phyloP scores from a whole-genome alignment of 2,329 filamentous ascomycete species.

The Juglanconis oblonga region DNA sequence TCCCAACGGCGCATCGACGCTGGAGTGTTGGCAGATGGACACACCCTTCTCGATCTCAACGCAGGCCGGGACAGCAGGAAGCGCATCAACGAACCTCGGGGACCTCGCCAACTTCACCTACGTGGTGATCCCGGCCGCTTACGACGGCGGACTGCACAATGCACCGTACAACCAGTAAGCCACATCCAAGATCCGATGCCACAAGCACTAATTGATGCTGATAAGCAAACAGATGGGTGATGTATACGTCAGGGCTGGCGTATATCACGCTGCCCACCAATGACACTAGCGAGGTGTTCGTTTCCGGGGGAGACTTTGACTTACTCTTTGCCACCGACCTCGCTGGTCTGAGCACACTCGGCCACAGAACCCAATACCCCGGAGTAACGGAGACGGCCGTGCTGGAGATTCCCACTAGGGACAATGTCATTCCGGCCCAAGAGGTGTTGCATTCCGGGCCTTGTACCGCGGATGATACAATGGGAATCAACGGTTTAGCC shows the following conservation, averaged over 20 bases:
- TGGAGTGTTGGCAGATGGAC: too few relatives aligned
- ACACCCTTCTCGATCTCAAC: too few relatives aligned
- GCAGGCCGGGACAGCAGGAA: too few relatives aligned
- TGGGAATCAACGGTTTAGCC: not conserved
- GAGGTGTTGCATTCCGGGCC: slow-evolving; percentile 37
- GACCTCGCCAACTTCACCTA: too few relatives aligned
- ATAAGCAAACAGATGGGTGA: slow-evolving; percentile 27
- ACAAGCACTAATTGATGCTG: too few relatives aligned
- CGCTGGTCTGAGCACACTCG: slow-evolving; percentile 32
- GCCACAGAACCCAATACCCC: slow-evolving; percentile 40
- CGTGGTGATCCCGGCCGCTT: too few relatives aligned
- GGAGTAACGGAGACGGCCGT: slow-evolving; percentile 34
- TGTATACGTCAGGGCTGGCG: slow-evolving; percentile 37
- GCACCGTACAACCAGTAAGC: too few relatives aligned
- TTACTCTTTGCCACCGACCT: slow-evolving; percentile 42
- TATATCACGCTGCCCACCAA: slow-evolving; percentile 39
- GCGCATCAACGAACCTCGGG: too few relatives aligned
- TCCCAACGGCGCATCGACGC: too few relatives aligned
- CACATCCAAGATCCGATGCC: too few relatives aligned
- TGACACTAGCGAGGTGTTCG: slow-evolving; percentile 29
- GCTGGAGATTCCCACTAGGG: slow-evolving; percentile 34
- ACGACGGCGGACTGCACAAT: too few relatives aligned
- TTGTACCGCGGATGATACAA: slow-evolving; percentile 26
- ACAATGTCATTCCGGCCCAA: slow-evolving; percentile 34
- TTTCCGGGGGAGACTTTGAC: slow-evolving; percentile 37